Conservation (phyloP, 1,284 basidiomycete genomes). For the Cerioporus squamosus region DNA sequence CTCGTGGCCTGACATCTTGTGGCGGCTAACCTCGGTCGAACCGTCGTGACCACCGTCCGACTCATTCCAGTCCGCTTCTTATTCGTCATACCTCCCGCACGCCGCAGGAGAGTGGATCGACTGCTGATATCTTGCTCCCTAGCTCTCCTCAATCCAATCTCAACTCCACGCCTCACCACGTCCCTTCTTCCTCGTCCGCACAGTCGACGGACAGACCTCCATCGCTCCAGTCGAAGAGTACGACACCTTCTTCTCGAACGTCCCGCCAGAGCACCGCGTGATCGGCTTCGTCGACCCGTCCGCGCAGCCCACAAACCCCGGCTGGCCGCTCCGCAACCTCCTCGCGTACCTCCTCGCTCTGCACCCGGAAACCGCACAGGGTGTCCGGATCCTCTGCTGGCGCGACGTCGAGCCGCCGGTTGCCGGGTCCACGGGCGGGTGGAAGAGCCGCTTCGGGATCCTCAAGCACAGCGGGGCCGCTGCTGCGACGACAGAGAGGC, state of each 20-base stretch:
- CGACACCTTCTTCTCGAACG: constrained; percentile 52
- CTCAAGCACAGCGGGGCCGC: constrained; percentile 40
- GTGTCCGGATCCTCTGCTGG: constrained; percentile 78
- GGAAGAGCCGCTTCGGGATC: constrained; percentile 67
- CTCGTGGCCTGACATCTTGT: too few relatives aligned
- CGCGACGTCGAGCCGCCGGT: constrained; percentile 55
- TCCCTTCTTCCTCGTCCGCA: constrained; percentile 66
- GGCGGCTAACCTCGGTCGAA: too few relatives aligned
- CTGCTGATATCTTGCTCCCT: background rate
- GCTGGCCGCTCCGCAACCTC: constrained; percentile 95
- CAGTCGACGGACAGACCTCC: constrained; percentile 36
- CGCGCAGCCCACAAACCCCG: constrained; percentile 73
- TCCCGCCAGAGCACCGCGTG: constrained; percentile 48
- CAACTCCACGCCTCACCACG: constrained; percentile 46
- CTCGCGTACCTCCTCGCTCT: constrained; percentile 77
- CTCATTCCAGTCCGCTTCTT: too few relatives aligned
- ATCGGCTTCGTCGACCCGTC: constrained; percentile 91
- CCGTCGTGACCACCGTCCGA: too few relatives aligned
- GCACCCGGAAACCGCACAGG: constrained; percentile 48
- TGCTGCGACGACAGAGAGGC: constrained; percentile 30
- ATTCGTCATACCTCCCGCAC: background rate
- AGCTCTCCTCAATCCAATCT: constrained; percentile 57
- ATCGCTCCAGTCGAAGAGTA: constrained; percentile 62
- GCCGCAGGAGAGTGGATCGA: too few relatives aligned
- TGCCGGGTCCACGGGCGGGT: constrained; percentile 33